phyloP scores from a whole-genome alignment of 164 flowering plant genomes.

The Vitis cinerea region DNA sequence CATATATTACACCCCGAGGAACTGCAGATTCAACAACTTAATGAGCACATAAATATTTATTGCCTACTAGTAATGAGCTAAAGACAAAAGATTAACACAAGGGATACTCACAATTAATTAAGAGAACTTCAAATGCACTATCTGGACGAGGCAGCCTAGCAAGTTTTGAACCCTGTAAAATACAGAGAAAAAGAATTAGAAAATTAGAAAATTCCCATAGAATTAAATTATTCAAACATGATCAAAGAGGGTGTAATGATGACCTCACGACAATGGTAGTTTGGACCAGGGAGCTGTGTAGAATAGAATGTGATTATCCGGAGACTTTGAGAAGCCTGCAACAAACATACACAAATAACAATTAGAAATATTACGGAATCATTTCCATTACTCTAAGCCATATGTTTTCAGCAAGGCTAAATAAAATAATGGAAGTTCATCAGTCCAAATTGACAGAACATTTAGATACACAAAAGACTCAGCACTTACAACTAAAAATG shows the following conservation, averaged over 20 bases:
- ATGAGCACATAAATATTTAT: background rate
- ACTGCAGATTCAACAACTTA: constrained; percentile 48
- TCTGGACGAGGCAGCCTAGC: constrained; percentile 85
- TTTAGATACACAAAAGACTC: background rate
- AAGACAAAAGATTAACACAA: background rate
- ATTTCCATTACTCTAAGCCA: background rate
- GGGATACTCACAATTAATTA: constrained; percentile 61
- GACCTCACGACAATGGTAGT: constrained; percentile 99
- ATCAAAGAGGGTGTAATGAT: constrained; percentile 5
- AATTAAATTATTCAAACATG: no score
- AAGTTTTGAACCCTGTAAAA: constrained; percentile 80
- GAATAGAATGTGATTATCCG: constrained; percentile 88
- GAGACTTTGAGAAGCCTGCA: constrained; percentile 84
- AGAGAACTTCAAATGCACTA: constrained; percentile 62
- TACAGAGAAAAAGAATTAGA: background rate
- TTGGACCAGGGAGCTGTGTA: constrained; percentile 98
- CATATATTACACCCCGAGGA: constrained; percentile 84
- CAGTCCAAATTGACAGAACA: no score
- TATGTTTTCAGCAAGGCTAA: background rate
- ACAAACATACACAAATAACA: constrained; percentile 2
- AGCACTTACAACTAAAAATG: constrained; percentile 89
- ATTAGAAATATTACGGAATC: background rate
- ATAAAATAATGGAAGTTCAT: no score
- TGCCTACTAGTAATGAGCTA: background rate
- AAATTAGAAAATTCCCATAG: no score